Evolutionary conservation across 495 filamentous ascomycete genomes (phyloP).

Genomic region (Hyaloscypha hepaticicola): DNA sequence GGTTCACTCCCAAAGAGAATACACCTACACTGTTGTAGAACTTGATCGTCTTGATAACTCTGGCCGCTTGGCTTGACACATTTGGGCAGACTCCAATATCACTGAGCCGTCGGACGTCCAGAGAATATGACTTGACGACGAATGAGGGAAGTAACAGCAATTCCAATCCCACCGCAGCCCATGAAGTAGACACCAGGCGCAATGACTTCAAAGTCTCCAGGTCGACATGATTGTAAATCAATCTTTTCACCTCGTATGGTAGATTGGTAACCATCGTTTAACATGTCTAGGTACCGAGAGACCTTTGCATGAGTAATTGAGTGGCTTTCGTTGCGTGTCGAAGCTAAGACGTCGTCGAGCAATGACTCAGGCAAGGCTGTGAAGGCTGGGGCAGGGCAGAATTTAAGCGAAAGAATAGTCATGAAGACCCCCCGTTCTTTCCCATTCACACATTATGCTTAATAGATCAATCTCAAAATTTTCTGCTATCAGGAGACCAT

Average conservation of each 20-base stretch:
- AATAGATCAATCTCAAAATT: neutral
- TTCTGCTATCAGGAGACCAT: neutral
- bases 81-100: conserved; percentile 6
- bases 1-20: neutral
- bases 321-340: neutral
- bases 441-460: neutral
- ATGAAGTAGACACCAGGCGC: conserved; percentile 23
- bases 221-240: conserved; percentile 19
- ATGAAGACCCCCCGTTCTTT: neutral
- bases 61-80: conserved; percentile 10
- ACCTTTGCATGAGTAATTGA: neutral
- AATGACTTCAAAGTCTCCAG: conserved; percentile 18
- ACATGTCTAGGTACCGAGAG: neutral
- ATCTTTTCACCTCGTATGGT: conserved; percentile 22
- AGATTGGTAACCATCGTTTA: conserved; percentile 5
- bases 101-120: conserved; percentile 18
- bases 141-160: conserved; percentile 20
- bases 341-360: neutral
- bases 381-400: neutral
- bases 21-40: conserved; percentile 9
- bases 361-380: neutral
- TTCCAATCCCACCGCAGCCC: conserved; percentile 19
- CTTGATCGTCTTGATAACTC: conserved; percentile 13
- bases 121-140: conserved; percentile 9
- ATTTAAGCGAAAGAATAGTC: neutral